Percentiles rank a stretch among this genome's conserved stretches.
These are phyloP conservation scores for Fusarium anthophilum DNA, from an alignment of 2,329 filamentous ascomycete species.

Conservation along the genomic window DNA sequence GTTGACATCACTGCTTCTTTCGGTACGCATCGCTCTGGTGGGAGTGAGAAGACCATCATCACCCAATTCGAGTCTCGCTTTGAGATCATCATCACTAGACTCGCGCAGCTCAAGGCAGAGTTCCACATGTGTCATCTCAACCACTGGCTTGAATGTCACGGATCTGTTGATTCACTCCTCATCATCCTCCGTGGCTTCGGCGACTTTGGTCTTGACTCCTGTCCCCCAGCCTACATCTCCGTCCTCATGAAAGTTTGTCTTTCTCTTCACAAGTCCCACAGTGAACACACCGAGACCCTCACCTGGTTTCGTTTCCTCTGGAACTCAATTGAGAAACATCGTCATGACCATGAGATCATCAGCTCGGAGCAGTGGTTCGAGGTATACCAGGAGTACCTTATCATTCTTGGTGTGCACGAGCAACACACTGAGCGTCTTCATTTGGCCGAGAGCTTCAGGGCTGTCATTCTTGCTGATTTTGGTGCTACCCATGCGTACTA, in stretches of 20 bases:
- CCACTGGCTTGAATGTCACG: neutral
- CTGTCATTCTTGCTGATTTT: neutral
- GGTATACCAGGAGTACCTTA: neutral
- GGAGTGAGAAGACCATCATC: neutral
- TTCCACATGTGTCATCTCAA: neutral
- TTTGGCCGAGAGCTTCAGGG: neutral
- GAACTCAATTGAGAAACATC: constrained; percentile 3
- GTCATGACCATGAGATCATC: neutral
- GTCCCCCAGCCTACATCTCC: neutral
- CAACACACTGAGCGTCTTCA: neutral
- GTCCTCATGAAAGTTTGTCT: neutral
- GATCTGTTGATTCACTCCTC: neutral
- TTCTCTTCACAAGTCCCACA: neutral
- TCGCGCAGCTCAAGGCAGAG: neutral
- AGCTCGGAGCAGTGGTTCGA: constrained; percentile 1
- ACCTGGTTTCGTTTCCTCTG: neutral
- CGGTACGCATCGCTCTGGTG: neutral
- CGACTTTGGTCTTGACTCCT: neutral
- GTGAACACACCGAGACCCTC: neutral
- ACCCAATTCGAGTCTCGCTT: neutral
- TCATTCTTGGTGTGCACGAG: neutral
- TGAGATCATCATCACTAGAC: neutral
- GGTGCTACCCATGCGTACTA: neutral
- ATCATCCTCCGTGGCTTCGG: neutral
- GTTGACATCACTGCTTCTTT: neutral